These are phyloP conservation scores for Stagonosporopsis chrysanthemi DNA, from an alignment of 2,329 filamentous ascomycete species.

Conservation along the genomic window DNA sequence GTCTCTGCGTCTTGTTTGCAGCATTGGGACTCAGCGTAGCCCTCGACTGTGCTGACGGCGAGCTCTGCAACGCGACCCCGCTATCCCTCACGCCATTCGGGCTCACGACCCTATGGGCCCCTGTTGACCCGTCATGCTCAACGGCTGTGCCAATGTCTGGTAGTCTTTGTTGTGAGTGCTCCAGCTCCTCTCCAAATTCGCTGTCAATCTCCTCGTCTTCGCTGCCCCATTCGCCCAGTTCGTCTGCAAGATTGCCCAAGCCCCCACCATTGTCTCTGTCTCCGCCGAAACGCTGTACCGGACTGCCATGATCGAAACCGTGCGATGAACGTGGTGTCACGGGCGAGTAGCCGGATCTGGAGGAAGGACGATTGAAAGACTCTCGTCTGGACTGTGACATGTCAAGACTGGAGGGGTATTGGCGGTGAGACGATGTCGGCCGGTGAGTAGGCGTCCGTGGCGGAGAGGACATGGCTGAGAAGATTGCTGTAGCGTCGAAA, in stretches of 20 bases:
- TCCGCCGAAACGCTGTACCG: slow-evolving; percentile 49
- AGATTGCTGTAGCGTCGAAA: slow-evolving; percentile 12
- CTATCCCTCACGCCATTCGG: slow-evolving; percentile 54
- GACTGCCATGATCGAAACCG: slow-evolving; percentile 51
- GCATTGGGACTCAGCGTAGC: slow-evolving; percentile 51
- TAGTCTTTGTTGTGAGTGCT: slow-evolving; percentile 32
- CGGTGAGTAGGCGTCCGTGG: slow-evolving; percentile 52
- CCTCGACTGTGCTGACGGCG: slow-evolving; percentile 42
- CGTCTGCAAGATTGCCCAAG: slow-evolving; percentile 80
- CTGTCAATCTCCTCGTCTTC: slow-evolving; percentile 65
- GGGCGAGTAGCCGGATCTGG: slow-evolving; percentile 53
- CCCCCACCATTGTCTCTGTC: slow-evolving; percentile 58
- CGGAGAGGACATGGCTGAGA: slow-evolving; percentile 49
- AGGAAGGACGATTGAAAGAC: slow-evolving; percentile 52
- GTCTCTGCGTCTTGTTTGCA: slow-evolving; percentile 38
- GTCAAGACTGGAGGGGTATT: slow-evolving; percentile 52
- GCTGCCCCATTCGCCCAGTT: slow-evolving; percentile 70
- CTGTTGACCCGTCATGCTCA: slow-evolving; percentile 45
- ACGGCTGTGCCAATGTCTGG: slow-evolving; percentile 42
- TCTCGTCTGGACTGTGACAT: slow-evolving; percentile 49
- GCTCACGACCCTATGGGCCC: slow-evolving; percentile 23
- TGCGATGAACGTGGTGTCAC: slow-evolving; percentile 52
- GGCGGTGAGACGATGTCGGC: slow-evolving; percentile 48
- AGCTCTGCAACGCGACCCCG: slow-evolving; percentile 54
- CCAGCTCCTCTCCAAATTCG: slow-evolving; percentile 47